Conservation (phyloP, 2,329 filamentous ascomycete species). For the Calonectria ilicicola region DNA sequence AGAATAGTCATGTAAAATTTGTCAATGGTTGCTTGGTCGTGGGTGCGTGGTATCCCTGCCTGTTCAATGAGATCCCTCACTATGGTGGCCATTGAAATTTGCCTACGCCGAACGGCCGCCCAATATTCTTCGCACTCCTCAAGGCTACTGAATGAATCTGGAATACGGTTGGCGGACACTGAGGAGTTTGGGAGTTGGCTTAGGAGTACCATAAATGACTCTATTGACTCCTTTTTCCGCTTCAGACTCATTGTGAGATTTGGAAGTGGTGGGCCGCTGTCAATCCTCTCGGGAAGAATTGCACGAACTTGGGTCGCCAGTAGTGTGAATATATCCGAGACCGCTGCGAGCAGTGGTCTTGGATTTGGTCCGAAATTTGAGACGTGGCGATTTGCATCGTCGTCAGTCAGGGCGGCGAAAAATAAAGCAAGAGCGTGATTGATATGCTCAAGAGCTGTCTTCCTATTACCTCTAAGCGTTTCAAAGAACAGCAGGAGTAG, state of each 20-base stretch:
- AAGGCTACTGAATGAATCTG: slow-evolving; percentile 21
- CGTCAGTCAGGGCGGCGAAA: slow-evolving; percentile 45
- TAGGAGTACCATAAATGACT: slow-evolving; percentile 33
- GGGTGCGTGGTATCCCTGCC: slow-evolving; percentile 10
- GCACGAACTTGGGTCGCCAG: slow-evolving; percentile 27
- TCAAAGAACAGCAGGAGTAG: slow-evolving; percentile 49
- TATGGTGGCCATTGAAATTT: slow-evolving; percentile 21
- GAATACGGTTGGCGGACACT: not conserved
- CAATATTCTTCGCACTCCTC: slow-evolving; percentile 39
- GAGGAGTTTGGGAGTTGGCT: slow-evolving; percentile 21
- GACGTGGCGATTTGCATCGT: slow-evolving; percentile 18
- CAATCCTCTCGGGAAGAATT: slow-evolving; percentile 26
- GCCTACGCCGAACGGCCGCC: slow-evolving; percentile 11
- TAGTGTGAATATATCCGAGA: slow-evolving; percentile 33
- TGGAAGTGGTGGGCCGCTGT: slow-evolving; percentile 24
- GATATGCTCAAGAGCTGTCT: slow-evolving; percentile 49
- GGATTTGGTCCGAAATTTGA: slow-evolving; percentile 34
- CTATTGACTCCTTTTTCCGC: slow-evolving; percentile 29
- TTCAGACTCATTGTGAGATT: slow-evolving; percentile 32
- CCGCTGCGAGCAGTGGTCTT: slow-evolving; percentile 29
- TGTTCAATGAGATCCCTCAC: slow-evolving; percentile 23
- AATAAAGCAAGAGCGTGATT: slow-evolving; percentile 51
- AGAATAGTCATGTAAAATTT: slow-evolving; percentile 20
- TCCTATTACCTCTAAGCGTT: slow-evolving; percentile 43
- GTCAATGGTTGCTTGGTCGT: slow-evolving; percentile 12